These are phyloP conservation scores for Aspergillus cristatus DNA, from an alignment of 495 filamentous ascomycete genomes.

Conservation along the genomic window DNA sequence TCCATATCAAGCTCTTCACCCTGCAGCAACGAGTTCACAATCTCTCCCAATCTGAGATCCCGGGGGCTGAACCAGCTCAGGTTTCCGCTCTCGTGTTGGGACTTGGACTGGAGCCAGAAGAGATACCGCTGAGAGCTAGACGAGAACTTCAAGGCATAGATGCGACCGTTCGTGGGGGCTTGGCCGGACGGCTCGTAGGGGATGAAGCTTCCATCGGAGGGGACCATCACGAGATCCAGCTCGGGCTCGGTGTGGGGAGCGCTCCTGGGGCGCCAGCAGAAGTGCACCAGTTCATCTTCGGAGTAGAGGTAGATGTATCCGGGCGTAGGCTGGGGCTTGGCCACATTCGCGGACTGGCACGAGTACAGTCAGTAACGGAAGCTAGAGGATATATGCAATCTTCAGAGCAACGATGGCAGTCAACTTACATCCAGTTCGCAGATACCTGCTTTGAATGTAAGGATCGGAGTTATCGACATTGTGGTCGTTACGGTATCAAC, in stretches of 20 bases:
- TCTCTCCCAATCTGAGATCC: conserved; percentile 71
- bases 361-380: too few species aligned
- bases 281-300: conserved; percentile 92
- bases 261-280: conserved; percentile 82
- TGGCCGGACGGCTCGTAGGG: conserved; percentile 59
- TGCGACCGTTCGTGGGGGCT: conserved; percentile 70
- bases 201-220: conserved; percentile 75
- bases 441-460: conserved; percentile 94
- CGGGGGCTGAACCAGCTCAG: conserved; percentile 69
- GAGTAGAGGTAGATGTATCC: conserved; percentile 91
- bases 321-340: conserved; percentile 58
- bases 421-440: conserved; percentile 75
- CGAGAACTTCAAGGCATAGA: conserved; percentile 88
- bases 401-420: conserved; percentile 3
- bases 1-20: conserved; percentile 85
- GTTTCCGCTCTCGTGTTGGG: conserved; percentile 65
- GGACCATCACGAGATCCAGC: conserved; percentile 80
- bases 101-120: conserved; percentile 92
- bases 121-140: conserved; percentile 87
- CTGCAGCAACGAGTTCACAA: conserved; percentile 74
- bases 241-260: conserved; percentile 58
- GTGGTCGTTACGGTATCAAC: conserved; percentile 9
- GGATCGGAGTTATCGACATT: conserved; percentile 77
- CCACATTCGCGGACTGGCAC: conserved; percentile 22
- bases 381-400: too few species aligned